A percentile compares a stretch with the other conserved stretches of the same genome.
Conservation (phyloP, 2,329 filamentous ascomycete genomes). For the Furcasterigmium sp. region DNA sequence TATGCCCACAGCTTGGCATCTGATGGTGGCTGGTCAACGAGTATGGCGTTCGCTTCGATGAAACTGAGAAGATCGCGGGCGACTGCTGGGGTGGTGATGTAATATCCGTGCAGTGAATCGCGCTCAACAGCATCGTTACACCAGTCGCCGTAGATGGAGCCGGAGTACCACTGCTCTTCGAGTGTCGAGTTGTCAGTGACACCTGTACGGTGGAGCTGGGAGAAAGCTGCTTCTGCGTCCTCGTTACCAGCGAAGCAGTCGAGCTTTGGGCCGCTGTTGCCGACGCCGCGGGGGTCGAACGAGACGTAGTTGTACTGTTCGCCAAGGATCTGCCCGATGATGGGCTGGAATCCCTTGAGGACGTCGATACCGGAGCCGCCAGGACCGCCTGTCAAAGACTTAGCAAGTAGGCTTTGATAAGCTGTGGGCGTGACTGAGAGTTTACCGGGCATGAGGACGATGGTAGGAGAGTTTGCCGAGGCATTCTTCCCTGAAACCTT, state of each 20-base stretch:
- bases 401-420: neutral
- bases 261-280: slow-evolving; percentile 22
- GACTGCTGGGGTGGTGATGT: slow-evolving; percentile 23
- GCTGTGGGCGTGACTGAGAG: neutral
- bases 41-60: slow-evolving; percentile 20
- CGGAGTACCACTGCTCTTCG: slow-evolving; percentile 22
- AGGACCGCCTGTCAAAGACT: slow-evolving; percentile 23
- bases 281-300: slow-evolving; percentile 35
- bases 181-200: slow-evolving; percentile 21
- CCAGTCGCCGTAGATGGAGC: slow-evolving; percentile 23
- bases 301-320: slow-evolving; percentile 36
- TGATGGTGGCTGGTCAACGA: slow-evolving; percentile 13
- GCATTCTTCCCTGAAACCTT: slow-evolving; percentile 23
- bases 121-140: slow-evolving; percentile 21
- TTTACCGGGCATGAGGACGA: slow-evolving; percentile 21
- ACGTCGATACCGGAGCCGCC: slow-evolving; percentile 27
- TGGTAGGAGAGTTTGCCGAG: slow-evolving; percentile 18
- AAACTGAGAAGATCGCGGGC: slow-evolving; percentile 24
- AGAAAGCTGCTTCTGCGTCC: slow-evolving; percentile 20
- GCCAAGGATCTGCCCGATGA: slow-evolving; percentile 22
- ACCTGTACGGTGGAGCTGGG: slow-evolving; percentile 17
- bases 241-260: slow-evolving; percentile 23
- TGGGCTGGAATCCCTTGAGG: slow-evolving; percentile 13
- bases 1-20: slow-evolving; percentile 21
- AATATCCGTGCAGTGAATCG: slow-evolving; percentile 20